These are phyloP conservation scores for Plenodomus tracheiphilus DNA, from an alignment of 2,329 filamentous ascomycete genomes.

Conservation along the genomic window DNA sequence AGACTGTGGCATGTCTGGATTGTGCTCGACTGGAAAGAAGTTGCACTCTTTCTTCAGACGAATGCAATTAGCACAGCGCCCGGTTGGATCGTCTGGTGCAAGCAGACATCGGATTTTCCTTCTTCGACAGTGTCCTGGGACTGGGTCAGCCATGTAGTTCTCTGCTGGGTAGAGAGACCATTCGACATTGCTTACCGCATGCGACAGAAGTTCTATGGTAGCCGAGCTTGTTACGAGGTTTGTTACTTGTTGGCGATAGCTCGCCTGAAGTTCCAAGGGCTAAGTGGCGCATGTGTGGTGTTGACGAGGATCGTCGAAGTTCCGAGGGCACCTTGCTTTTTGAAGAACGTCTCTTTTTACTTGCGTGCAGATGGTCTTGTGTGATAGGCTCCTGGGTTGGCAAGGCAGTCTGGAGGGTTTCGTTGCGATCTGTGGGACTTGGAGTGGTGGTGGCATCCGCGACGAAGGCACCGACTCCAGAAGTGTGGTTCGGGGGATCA, in stretches of 20 bases:
- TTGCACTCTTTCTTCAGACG: constrained; percentile 92
- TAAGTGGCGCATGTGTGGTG: constrained; percentile 52
- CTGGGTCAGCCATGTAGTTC: constrained; percentile 15
- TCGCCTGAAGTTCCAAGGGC: constrained; percentile 44
- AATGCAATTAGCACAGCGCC: constrained; percentile 89
- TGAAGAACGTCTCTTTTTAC: constrained; percentile 44
- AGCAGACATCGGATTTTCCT: constrained; percentile 92
- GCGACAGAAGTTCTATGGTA: constrained; percentile 95
- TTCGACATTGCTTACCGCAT: constrained; percentile 65
- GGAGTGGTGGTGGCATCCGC: constrained; percentile 25
- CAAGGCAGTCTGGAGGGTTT: constrained; percentile 19
- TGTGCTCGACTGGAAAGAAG: constrained; percentile 86
- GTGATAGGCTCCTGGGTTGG: constrained; percentile 19
- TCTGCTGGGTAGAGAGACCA: neutral
- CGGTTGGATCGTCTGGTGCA: constrained; percentile 70
- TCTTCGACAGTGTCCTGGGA: constrained; percentile 80
- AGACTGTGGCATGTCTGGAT: constrained; percentile 54
- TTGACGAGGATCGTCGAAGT: constrained; percentile 51
- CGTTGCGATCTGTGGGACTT: constrained; percentile 25
- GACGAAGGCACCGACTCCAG: constrained; percentile 31
- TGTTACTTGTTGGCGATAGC: constrained; percentile 59
- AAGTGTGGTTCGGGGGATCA: constrained; percentile 31
- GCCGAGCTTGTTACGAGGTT: constrained; percentile 86
- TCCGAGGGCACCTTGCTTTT: constrained; percentile 46
- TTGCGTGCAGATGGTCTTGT: constrained; percentile 28